phyloP scores from a whole-genome alignment of 2,329 filamentous ascomycete species.

The Penicillium aurantiogriseum region DNA sequence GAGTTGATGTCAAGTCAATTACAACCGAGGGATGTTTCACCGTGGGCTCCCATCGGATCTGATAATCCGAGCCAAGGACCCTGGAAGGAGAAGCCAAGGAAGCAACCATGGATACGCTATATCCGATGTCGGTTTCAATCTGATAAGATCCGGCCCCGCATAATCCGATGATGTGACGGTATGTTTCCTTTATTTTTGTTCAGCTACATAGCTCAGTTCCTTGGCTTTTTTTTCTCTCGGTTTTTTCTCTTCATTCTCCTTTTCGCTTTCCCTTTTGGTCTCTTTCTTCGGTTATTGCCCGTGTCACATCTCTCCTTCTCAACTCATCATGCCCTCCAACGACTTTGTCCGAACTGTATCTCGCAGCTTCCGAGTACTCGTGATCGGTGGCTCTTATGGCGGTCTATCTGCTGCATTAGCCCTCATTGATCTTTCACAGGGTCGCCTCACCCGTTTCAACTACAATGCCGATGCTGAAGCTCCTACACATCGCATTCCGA shows the following conservation, averaged over 20 bases:
- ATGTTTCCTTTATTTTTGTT: neutral
- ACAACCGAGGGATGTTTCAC: neutral
- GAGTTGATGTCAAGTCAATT: neutral
- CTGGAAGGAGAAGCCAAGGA: neutral
- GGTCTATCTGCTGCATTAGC: constrained; percentile 67
- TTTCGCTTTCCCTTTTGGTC: neutral
- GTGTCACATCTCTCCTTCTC: neutral
- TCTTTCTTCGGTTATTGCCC: neutral
- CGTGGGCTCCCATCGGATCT: neutral
- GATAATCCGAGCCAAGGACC: constrained; percentile 4
- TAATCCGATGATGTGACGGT: neutral
- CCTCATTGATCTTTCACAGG: constrained; percentile 64
- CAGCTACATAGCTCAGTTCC: neutral
- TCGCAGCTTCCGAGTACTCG: constrained; percentile 54
- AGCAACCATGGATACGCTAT: neutral
- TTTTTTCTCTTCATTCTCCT: neutral
- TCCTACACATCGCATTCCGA: constrained; percentile 48
- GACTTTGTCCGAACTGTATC: constrained; percentile 23
- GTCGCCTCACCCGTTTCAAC: constrained; percentile 51
- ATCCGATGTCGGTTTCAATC: constrained; percentile 13
- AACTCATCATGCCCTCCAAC: constrained; percentile 28
- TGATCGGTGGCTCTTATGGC: constrained; percentile 71
- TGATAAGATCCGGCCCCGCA: constrained; percentile 11
- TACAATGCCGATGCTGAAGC: constrained; percentile 23
- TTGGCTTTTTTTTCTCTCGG: neutral